Conservation (phyloP, 2,329 filamentous ascomycete genomes). For the Didymella segeticola region DNA sequence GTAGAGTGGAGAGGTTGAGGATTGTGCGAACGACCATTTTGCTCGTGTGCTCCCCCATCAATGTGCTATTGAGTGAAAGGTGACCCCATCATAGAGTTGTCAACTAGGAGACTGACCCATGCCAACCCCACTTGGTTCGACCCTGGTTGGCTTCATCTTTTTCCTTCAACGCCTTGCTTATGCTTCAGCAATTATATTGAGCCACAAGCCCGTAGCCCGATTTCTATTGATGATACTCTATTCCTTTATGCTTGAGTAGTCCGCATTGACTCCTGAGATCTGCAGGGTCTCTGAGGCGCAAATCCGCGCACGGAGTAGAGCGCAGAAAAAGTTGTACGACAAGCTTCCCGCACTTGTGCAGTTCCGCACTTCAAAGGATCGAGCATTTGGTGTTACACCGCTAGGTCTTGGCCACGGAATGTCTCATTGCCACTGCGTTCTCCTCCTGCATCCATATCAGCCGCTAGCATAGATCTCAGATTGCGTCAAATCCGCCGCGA, state of each 20-base stretch:
- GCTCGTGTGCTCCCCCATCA: background rate
- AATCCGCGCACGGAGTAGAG: background rate
- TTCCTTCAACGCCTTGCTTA: background rate
- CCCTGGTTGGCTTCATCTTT: background rate
- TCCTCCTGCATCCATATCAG: background rate
- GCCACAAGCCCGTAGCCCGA: too few species aligned
- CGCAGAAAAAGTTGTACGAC: background rate
- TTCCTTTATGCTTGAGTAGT: background rate
- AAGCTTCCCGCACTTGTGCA: background rate
- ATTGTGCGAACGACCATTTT: background rate
- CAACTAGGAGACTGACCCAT: conserved; percentile 6
- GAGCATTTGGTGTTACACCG: background rate
- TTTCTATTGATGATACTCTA: too few species aligned
- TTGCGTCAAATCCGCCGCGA: too few species aligned
- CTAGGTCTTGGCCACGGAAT: background rate
- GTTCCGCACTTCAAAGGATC: background rate
- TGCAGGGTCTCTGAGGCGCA: background rate
- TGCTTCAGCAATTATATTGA: background rate
- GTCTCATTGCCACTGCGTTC: background rate
- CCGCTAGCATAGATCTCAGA: background rate
- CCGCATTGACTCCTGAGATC: background rate
- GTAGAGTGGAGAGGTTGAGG: conserved; percentile 66
- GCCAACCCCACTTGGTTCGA: conserved; percentile 2
- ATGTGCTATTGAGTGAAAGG: background rate
- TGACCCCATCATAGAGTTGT: conserved; percentile 5